Percentiles rank a stretch among this genome's conserved stretches.
Conservation (phyloP, 768 basidiomycete genomes). For the Podaxis rugospora region DNA sequence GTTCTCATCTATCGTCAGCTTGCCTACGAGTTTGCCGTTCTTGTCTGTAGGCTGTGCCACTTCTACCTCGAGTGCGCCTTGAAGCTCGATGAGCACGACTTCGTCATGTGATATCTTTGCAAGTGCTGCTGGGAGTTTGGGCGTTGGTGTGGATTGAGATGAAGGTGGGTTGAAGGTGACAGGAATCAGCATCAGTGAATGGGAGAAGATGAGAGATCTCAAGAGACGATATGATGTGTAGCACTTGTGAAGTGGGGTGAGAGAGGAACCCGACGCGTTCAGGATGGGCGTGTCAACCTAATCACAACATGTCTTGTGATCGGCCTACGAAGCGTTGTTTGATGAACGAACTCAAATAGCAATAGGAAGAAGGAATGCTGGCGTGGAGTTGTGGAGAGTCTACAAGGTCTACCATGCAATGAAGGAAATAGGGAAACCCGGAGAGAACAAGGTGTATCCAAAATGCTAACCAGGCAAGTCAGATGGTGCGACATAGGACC, state of each 20-base stretch:
- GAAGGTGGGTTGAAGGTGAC: conserved; percentile 39
- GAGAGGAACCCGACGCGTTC: neutral
- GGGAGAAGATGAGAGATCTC: neutral
- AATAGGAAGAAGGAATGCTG: neutral
- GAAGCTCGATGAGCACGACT: conserved; percentile 81
- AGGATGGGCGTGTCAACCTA: neutral
- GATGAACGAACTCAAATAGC: neutral
- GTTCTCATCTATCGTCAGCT: conserved; percentile 56
- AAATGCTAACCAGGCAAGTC: no score
- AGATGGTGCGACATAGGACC: neutral
- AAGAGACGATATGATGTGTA: neutral
- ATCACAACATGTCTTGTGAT: conserved; percentile 3
- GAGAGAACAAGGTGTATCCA: neutral
- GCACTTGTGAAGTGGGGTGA: neutral
- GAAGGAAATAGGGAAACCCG: neutral
- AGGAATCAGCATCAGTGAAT: conserved; percentile 58
- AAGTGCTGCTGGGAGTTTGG: conserved; percentile 57
- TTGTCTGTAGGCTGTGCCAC: conserved; percentile 43
- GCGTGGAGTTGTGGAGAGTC: neutral
- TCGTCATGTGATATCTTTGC: conserved; percentile 76
- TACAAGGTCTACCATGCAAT: neutral
- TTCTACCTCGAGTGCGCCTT: conserved; percentile 77
- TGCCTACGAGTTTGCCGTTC: conserved; percentile 76
- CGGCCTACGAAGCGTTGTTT: neutral
- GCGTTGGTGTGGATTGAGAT: conserved; percentile 15